Conservation (phyloP, 2,329 filamentous ascomycete genomes). For the Tricladium varicosporioides region DNA sequence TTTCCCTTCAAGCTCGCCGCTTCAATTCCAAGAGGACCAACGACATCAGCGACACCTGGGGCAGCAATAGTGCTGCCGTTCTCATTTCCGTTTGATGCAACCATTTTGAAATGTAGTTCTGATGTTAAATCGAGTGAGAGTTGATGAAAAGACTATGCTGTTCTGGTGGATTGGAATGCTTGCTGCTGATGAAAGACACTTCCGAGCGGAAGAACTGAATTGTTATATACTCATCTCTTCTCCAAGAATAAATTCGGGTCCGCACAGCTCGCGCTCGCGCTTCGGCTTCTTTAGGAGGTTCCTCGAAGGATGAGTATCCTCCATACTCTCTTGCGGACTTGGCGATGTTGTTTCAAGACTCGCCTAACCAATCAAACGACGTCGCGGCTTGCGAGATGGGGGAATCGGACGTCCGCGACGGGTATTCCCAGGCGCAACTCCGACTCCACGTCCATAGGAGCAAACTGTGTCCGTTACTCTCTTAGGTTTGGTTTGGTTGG, state of each 20-base stretch:
- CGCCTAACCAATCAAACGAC: neutral
- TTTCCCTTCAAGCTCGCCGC: constrained; percentile 30
- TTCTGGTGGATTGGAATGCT: neutral
- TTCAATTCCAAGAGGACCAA: constrained; percentile 24
- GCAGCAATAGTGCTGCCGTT: constrained; percentile 8
- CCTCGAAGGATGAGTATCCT: neutral
- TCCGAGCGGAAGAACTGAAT: neutral
- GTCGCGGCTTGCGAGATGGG: neutral
- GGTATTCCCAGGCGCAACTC: neutral
- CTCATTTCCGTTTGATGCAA: constrained; percentile 12
- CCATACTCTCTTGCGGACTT: neutral
- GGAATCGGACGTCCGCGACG: neutral
- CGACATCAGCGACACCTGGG: constrained; percentile 13
- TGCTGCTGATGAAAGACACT: neutral
- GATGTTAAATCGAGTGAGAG: no score
- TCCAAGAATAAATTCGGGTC: neutral
- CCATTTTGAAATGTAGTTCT: constrained; percentile 11
- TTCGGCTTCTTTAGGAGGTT: neutral
- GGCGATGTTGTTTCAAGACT: neutral
- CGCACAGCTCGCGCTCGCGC: neutral
- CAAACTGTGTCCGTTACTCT: no score
- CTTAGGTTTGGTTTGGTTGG: no score
- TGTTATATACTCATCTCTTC: neutral
- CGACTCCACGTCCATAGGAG: neutral
- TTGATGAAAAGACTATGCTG: no score